Conservation (phyloP, 2,329 filamentous ascomycete species). For the Clonostachys sp. region DNA sequence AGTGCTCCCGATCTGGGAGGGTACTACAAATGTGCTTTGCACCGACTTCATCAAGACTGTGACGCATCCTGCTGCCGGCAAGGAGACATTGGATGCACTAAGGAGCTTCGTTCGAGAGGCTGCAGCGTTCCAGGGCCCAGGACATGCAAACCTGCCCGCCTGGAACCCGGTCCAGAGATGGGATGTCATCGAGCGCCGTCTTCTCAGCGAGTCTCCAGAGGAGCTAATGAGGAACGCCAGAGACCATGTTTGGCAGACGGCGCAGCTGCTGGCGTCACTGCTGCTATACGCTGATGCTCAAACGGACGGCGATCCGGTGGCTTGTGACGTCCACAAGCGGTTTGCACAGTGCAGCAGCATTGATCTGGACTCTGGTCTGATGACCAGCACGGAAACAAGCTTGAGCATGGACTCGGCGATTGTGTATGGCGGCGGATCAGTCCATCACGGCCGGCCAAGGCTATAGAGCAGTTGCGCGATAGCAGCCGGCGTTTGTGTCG, state of each 20-base stretch:
- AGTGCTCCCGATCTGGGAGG: constrained; percentile 67
- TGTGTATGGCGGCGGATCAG: constrained; percentile 22
- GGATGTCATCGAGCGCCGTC: constrained; percentile 26
- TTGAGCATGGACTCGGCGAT: constrained; percentile 18
- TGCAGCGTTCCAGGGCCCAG: constrained; percentile 12
- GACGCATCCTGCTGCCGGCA: constrained; percentile 34
- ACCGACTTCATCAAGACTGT: constrained; percentile 41
- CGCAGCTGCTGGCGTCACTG: constrained; percentile 36
- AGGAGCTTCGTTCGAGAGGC: constrained; percentile 28
- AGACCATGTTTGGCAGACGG: constrained; percentile 33
- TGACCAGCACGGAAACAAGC: too few relatives aligned
- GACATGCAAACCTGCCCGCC: constrained; percentile 13
- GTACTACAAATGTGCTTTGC: constrained; percentile 67
- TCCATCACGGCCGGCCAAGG: background rate
- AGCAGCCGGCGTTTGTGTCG: background rate
- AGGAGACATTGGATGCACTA: constrained; percentile 32
- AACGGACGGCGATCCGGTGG: constrained; percentile 25
- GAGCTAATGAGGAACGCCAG: constrained; percentile 41
- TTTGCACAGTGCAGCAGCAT: too few relatives aligned
- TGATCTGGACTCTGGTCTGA: too few relatives aligned
- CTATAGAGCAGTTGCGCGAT: too few relatives aligned
- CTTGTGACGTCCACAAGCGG: constrained; percentile 14
- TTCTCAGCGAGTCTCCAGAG: constrained; percentile 25
- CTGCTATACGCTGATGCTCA: constrained; percentile 34
- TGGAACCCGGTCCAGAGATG: constrained; percentile 29